phyloP scores from a whole-genome alignment of 2,329 filamentous ascomycete genomes.

The Exophiala sideris region DNA sequence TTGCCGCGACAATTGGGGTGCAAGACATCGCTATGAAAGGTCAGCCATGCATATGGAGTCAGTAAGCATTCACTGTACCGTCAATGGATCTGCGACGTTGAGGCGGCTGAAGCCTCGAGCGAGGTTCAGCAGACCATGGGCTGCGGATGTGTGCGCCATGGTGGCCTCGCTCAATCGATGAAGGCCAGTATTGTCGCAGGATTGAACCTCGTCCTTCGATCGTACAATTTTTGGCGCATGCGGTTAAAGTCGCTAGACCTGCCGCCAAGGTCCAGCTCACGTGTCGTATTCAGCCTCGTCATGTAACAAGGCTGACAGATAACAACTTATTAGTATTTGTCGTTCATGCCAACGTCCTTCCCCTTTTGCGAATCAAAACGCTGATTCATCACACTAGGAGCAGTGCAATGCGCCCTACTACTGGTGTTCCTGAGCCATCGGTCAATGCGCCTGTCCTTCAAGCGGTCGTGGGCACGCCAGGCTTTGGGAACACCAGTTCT shows the following conservation, averaged over 20 bases:
- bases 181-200: too few relatives aligned
- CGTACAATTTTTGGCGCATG: too few relatives aligned
- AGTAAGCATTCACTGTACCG: conserved; percentile 30
- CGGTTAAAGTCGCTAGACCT: background rate
- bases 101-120: conserved; percentile 21
- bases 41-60: conserved; percentile 3
- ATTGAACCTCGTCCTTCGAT: too few relatives aligned
- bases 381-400: background rate
- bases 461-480: too few relatives aligned
- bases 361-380: background rate
- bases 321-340: background rate
- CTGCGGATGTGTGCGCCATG: conserved; percentile 23
- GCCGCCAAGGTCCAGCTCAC: background rate
- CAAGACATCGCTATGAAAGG: conserved; percentile 44
- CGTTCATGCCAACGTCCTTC: background rate
- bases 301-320: background rate
- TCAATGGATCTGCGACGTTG: conserved; percentile 37
- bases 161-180: background rate
- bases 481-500: too few relatives aligned
- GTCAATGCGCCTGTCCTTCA: too few relatives aligned
- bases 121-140: conserved; percentile 23
- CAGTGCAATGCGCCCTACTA: too few relatives aligned
- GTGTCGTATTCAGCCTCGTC: background rate
- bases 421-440: too few relatives aligned
- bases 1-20: conserved; percentile 40